phyloP scores from a whole-genome alignment of 2,329 filamentous ascomycete genomes.

The Aspergillus fischeri region DNA sequence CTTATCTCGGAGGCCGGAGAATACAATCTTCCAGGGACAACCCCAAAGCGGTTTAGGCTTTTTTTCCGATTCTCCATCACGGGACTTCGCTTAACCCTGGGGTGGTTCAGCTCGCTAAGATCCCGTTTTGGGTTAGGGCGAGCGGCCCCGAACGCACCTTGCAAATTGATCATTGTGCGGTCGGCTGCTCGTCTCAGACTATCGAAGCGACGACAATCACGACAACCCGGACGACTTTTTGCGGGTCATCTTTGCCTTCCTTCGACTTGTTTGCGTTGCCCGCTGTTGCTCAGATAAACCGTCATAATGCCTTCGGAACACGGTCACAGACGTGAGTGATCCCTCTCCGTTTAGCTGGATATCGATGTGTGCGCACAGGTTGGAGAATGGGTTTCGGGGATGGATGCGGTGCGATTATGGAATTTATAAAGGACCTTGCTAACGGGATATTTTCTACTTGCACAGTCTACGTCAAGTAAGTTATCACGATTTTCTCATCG shows the following conservation, averaged over 20 bases:
- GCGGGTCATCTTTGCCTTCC: constrained; percentile 39
- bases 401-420: constrained; percentile 4
- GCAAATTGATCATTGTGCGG: constrained; percentile 38
- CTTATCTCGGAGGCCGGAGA: constrained; percentile 12
- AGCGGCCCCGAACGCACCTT: constrained; percentile 33
- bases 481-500: constrained; percentile 33
- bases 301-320: constrained; percentile 84
- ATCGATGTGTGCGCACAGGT: constrained; percentile 11
- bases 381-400: constrained; percentile 8
- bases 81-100: constrained; percentile 34
- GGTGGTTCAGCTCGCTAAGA: constrained; percentile 30
- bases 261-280: constrained; percentile 40
- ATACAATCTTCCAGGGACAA: constrained; percentile 4
- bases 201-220: constrained; percentile 41
- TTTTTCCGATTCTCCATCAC: constrained; percentile 20
- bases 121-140: constrained; percentile 34
- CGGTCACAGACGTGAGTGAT: constrained; percentile 79
- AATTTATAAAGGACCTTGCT: constrained; percentile 20
- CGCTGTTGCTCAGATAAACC: constrained; percentile 42
- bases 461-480: constrained; percentile 86
- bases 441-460: constrained; percentile 25
- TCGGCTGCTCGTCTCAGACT: constrained; percentile 18
- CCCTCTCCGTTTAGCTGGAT: constrained; percentile 15
- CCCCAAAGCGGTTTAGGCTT: constrained; percentile 13
- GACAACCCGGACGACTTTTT: constrained; percentile 40